phyloP scores from a whole-genome alignment of 1,284 basidiomycete species.

The Sphaerobolus stellatus region DNA sequence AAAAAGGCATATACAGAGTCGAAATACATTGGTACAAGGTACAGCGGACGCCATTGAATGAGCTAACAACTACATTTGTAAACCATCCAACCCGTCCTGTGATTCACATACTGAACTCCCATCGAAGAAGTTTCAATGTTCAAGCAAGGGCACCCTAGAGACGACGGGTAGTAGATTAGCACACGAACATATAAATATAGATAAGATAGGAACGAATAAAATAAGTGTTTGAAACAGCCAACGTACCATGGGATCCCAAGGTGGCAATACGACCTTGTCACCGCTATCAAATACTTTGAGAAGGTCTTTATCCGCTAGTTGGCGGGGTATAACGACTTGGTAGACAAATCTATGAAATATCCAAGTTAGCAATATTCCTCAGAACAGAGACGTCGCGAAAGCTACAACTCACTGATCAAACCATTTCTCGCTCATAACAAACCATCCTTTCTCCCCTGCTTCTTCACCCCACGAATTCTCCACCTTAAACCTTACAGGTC shows the following conservation, averaged over 20 bases:
- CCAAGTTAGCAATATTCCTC: slow-evolving; percentile 9
- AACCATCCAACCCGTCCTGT: no score
- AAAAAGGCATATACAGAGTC: no score
- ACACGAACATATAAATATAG: neutral
- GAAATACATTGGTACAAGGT: no score
- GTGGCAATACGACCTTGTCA: slow-evolving; percentile 64
- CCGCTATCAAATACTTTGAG: slow-evolving; percentile 75
- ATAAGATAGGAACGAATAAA: neutral
- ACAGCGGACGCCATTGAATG: no score
- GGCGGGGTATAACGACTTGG: slow-evolving; percentile 82
- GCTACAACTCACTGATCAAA: slow-evolving; percentile 74
- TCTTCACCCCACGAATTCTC: slow-evolving; percentile 94
- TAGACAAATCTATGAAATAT: slow-evolving; percentile 65
- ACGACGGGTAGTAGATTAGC: no score
- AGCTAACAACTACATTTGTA: no score
- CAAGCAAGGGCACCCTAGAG: no score
- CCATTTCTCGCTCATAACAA: slow-evolving; percentile 90
- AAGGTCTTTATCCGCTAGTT: slow-evolving; percentile 76
- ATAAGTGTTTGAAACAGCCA: neutral
- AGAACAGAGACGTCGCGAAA: neutral
- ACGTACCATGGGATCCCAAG: slow-evolving; percentile 90
- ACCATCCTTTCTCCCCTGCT: slow-evolving; percentile 84
- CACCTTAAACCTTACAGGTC: slow-evolving; percentile 85
- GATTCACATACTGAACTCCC: no score
- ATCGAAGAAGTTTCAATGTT: no score